Evolutionary conservation across 2,329 filamentous ascomycete genomes (phyloP).

Genomic region (Diplodia scrobiculata): DNA sequence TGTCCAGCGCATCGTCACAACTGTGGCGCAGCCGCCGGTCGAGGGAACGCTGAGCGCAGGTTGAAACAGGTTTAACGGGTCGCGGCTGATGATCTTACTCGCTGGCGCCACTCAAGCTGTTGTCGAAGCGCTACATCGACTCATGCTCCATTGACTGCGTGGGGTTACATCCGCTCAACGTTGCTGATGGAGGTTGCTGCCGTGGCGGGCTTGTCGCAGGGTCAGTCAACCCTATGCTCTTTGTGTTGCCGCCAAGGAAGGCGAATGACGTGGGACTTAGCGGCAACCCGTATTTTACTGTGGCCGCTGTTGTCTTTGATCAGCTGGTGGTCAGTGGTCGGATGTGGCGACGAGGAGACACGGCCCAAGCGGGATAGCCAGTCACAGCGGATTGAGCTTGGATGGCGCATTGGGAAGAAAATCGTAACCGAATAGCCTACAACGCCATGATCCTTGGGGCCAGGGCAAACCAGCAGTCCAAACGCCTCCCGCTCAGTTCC

Average conservation of each 20-base stretch:
- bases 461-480: not conserved
- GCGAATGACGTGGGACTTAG: constrained; percentile 3
- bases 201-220: not conserved
- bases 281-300: constrained; percentile 6
- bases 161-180: not conserved
- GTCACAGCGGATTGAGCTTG: not conserved
- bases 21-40: constrained; percentile 25
- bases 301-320: not conserved
- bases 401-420: not conserved
- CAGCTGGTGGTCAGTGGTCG: constrained; percentile 12
- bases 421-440: not conserved
- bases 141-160: constrained; percentile 6
- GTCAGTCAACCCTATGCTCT: not conserved
- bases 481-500: constrained; percentile 4
- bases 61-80: constrained; percentile 27
- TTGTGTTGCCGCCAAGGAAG: not conserved
- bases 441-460: not conserved
- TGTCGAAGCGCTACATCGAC: constrained; percentile 17
- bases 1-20: constrained; percentile 24
- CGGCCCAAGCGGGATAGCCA: not conserved
- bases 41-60: constrained; percentile 2
- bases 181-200: constrained; percentile 8
- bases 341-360: constrained; percentile 10
- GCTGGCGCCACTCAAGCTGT: constrained; percentile 15
- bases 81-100: constrained; percentile 17